phyloP scores from a whole-genome alignment of 2,329 filamentous ascomycete genomes.

The Epichloe hybrida region DNA sequence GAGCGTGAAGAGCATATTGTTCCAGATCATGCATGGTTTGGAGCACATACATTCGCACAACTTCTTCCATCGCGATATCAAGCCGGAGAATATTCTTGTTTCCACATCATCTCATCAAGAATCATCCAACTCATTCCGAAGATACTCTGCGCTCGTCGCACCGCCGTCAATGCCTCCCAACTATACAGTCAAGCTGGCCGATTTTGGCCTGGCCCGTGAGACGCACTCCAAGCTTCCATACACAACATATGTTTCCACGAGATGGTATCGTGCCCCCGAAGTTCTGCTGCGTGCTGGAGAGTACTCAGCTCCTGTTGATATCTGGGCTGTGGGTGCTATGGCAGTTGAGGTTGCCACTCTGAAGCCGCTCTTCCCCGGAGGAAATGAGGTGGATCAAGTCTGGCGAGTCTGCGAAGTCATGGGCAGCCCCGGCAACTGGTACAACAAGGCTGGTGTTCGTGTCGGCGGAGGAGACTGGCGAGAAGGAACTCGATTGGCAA shows the following conservation, averaged over 20 bases:
- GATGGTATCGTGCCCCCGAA: conserved; percentile 96
- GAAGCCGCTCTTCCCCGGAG: conserved; percentile 92
- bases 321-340: conserved; percentile 98
- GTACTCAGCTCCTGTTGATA: conserved; percentile 94
- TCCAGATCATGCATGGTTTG: conserved; percentile 89
- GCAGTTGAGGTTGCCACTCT: conserved; percentile 93
- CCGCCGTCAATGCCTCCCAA: conserved; percentile 86
- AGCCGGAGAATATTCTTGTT: conserved; percentile 96
- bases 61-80: conserved; percentile 98
- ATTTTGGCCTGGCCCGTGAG: conserved; percentile 94
- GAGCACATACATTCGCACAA: conserved; percentile 95
- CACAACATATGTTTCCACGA: conserved; percentile 94
- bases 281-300: conserved; percentile 87
- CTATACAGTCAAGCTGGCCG: conserved; percentile 96
- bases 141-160: conserved; percentile 87
- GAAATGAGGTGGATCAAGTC: conserved; percentile 97
- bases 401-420: conserved; percentile 99
- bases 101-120: conserved; percentile 81
- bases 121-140: conserved; percentile 68
- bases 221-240: conserved; percentile 94
- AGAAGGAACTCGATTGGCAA: conserved; percentile 80
- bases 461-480: conserved; percentile 97
- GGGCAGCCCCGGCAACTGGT: conserved; percentile 97
- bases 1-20: conserved; percentile 95
- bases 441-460: conserved; percentile 74